Evolutionary conservation across 441 rosid species (phyloP), one percentile per base, ranked within the genome.

Genomic region (Iberis amara): DNA sequence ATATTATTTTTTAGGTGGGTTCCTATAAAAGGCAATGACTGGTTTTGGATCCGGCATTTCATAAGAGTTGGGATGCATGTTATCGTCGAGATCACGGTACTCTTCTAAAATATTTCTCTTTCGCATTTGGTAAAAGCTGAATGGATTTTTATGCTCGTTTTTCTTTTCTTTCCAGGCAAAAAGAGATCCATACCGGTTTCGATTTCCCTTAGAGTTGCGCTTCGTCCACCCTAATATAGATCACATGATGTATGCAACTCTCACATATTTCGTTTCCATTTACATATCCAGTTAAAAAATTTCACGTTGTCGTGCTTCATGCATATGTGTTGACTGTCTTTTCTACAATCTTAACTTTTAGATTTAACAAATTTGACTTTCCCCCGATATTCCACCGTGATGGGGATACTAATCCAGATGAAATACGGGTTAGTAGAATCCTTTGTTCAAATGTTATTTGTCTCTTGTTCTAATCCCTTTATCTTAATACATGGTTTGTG

Each of bases 21-120:
- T 13, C 97, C 96, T n/a, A 86, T 92, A 37, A 86, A 79, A 76
- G 81, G 82, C 33, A 92, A 89, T 40, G 99, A 89, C 69, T 92
- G 96, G 99, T 92, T 64, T 80, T 92, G 99, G 99, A 76, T 92
- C 53, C 88, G 99, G 55, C 97, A 92, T 76, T 89, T 82, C 73
- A 86, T 92, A 59, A 82, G 76, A 81, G 96, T 92, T 45, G 96
- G 97, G 47, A 84, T 89, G 97, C 79, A 78, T 56, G 92, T 89
- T 57, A 63, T 92, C 50, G 99, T 89, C 39, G 96, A 92, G 73
- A 77, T 92, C 71, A 64, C 81, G 90, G 99, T 86, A 66, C 79
- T 83, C 30, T 52, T 60, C 26, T 47, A 42, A 40, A 42, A 42
- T 8, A 66, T 21, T 14, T 33, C 15, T 36, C 24, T 42, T 51